Percentiles rank a stretch among this genome's conserved stretches.
phyloP scores from a whole-genome alignment of 2,329 filamentous ascomycete species.

The Ophiostoma quercus region DNA sequence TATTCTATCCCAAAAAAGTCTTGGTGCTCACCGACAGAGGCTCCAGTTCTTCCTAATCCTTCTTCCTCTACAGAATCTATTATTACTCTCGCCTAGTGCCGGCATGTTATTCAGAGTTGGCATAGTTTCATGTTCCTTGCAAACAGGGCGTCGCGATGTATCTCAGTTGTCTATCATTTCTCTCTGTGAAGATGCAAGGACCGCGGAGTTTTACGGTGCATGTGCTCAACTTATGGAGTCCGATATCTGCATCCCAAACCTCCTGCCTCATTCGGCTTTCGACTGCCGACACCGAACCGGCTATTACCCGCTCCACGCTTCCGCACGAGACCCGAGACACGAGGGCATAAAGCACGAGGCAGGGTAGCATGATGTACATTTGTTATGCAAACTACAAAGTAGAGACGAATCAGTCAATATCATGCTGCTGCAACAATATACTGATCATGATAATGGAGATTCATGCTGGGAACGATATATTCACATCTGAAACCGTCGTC shows the following conservation, averaged over 20 bases:
- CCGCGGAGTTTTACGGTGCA: not conserved
- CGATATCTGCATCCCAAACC: not conserved
- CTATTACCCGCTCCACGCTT: not conserved
- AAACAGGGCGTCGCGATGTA: not conserved
- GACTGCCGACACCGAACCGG: not conserved
- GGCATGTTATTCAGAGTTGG: not conserved
- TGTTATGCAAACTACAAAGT: not conserved
- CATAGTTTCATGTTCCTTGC: constrained; percentile 1
- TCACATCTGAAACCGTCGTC: not conserved
- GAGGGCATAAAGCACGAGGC: not conserved
- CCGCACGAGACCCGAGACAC: not conserved
- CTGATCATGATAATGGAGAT: not conserved
- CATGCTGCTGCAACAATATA: not conserved
- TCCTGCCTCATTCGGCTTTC: not conserved
- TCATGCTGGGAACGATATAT: not conserved
- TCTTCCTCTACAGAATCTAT: not conserved
- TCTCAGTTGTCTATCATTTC: not conserved
- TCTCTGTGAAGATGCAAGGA: no score
- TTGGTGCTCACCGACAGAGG: not conserved
- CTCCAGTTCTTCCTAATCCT: not conserved
- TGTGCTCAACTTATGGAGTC: not conserved
- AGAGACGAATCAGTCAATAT: not conserved
- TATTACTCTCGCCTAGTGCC: not conserved
- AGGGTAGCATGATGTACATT: not conserved
- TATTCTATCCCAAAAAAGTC: not conserved